These are phyloP conservation scores for Yamadazyma friedrichii DNA, from an alignment of 1,139 yeast species.

Conservation along the genomic window DNA sequence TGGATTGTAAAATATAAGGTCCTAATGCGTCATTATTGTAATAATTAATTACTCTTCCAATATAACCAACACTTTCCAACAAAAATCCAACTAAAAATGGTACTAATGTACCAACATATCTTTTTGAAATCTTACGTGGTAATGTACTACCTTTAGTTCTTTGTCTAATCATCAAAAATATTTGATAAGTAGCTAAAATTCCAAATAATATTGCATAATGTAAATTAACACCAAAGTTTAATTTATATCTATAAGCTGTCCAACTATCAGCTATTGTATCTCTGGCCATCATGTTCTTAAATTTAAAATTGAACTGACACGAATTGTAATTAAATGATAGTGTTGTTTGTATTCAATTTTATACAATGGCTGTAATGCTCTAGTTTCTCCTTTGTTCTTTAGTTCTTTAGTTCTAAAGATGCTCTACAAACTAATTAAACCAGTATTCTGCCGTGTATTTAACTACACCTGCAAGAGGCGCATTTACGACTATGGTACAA, in stretches of 20 bases:
- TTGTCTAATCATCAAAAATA: constrained; percentile 3
- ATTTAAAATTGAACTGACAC: too few species aligned
- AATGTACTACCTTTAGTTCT: constrained; percentile 1
- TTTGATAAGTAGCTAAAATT: background rate
- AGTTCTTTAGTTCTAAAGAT: too few species aligned
- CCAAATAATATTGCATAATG: constrained; percentile 3
- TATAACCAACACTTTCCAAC: constrained; percentile 34
- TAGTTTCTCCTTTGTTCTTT: too few species aligned
- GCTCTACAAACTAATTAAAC: too few species aligned
- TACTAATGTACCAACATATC: constrained; percentile 7
- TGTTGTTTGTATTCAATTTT: too few species aligned
- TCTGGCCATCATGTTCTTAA: too few species aligned
- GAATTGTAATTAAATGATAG: too few species aligned
- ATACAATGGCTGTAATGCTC: too few species aligned
- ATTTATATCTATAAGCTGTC: constrained; percentile 3
- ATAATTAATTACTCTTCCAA: constrained; percentile 25
- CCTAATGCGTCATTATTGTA: constrained; percentile 15
- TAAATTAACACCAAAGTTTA: constrained; percentile 4
- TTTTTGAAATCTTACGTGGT: constrained; percentile 2
- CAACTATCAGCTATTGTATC: background rate
- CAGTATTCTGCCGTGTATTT: too few species aligned
- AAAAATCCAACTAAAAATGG: constrained; percentile 26
- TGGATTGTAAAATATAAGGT: constrained; percentile 33
- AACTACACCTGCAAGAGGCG: too few species aligned
- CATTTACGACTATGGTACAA: too few species aligned